These are phyloP conservation scores for Penicillium sp. DNA, from an alignment of 2,329 filamentous ascomycete species.

Conservation along the genomic window DNA sequence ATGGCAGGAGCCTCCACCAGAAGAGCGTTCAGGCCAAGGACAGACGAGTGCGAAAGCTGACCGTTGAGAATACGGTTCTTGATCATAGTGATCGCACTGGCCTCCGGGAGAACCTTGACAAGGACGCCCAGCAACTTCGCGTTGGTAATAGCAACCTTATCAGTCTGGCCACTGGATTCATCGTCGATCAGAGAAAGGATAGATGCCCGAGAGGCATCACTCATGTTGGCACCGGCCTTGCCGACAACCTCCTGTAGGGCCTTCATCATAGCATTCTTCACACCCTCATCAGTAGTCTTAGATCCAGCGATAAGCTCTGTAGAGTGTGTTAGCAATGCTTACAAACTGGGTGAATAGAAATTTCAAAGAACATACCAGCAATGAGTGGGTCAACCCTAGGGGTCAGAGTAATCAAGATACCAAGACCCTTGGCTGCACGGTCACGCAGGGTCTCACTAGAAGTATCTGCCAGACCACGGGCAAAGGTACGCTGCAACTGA, in stretches of 20 bases:
- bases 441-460: constrained; percentile 85
- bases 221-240: constrained; percentile 94
- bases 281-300: constrained; percentile 82
- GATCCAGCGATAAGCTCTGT: constrained; percentile 88
- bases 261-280: constrained; percentile 94
- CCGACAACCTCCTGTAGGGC: constrained; percentile 94
- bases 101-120: constrained; percentile 77
- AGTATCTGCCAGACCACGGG: constrained; percentile 89
- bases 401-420: constrained; percentile 92
- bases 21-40: constrained; percentile 85
- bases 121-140: constrained; percentile 87
- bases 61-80: constrained; percentile 76
- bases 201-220: constrained; percentile 80
- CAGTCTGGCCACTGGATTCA: constrained; percentile 72
- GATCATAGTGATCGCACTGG: constrained; percentile 63
- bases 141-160: constrained; percentile 80
- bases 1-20: constrained; percentile 75
- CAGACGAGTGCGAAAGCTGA: constrained; percentile 73
- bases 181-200: constrained; percentile 86
- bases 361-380: constrained; percentile 32
- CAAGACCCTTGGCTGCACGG: constrained; percentile 88
- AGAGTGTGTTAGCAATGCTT: background rate
- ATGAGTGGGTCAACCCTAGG: constrained; percentile 95
- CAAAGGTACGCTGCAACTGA: constrained; percentile 94
- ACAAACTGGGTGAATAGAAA: background rate